Base-by-base conservation (phyloP, 2,329 filamentous ascomycete species). In the Diatrype stigma region DNA sequence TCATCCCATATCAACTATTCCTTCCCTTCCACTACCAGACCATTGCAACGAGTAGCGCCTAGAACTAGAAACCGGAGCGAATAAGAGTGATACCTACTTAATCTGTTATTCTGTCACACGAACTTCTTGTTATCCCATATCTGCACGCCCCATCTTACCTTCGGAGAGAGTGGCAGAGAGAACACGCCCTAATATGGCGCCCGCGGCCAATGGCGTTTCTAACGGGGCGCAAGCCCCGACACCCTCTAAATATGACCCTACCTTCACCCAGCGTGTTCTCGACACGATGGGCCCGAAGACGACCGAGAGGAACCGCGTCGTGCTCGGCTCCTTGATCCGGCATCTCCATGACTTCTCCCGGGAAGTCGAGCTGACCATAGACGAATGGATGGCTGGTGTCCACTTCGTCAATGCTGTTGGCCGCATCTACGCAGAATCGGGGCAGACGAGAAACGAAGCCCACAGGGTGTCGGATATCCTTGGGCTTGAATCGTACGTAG, bases 261-360 rank as follows among this genome's bases (percentile, higher is more conserved):
- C 79, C 72, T 91, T 92, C 75, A 93, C 89, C 48, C 71, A 84
- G 60, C 79, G 84, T 68, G 86, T 90, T 70, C 77, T 91, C 65
- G 80, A 88, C 57, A 78, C 84, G 60, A 90, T 90, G 76, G 83
- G 86, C 48, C 84, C 86, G 61, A 83, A 87, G 61, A 82, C 83
- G 12, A 73, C 78, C 48, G 81, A 86, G 51, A 78, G 88, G 53
- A 79, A 83, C 61, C 79, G 84, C 52, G 73, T 81, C 57, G 75
- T 91, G 61, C 73, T 91, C 62, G 69, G 75, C 54, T 75, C 80
- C 26, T 70, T 90, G 60, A 84, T 90, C 69, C 76, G 73, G 46
- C 87, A 91, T 72, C 76, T 92, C 52, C 88, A 92, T 73, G 86
- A 90, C 71, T 91, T 91, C 67, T 80, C 83, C 51, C 83, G 88